These are phyloP conservation scores for Colletotrichum tamarilloi DNA, from an alignment of 2,329 filamentous ascomycete genomes.

Conservation along the genomic window DNA sequence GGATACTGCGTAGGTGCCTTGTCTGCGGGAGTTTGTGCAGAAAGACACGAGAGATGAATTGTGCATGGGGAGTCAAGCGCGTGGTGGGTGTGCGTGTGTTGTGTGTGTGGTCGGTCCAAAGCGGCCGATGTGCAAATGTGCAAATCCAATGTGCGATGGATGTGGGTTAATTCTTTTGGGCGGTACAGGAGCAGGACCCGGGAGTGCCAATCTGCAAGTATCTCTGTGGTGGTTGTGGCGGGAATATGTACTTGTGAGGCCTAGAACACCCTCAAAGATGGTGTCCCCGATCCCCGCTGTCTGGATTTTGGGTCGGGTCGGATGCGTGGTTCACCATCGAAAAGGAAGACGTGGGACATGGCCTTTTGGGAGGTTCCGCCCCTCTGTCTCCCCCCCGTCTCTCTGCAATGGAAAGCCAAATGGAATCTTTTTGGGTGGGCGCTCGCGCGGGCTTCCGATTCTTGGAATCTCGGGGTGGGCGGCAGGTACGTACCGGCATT, in stretches of 20 bases:
- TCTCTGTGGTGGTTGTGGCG: neutral
- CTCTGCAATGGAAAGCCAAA: neutral
- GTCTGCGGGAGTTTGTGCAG: slow-evolving; percentile 5
- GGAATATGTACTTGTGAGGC: slow-evolving; percentile 15
- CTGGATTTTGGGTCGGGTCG: slow-evolving; percentile 34
- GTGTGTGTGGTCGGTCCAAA: slow-evolving; percentile 42
- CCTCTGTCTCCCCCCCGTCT: neutral
- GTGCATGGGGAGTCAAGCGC: slow-evolving; percentile 45
- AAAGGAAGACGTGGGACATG: neutral
- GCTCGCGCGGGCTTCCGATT: slow-evolving; percentile 4
- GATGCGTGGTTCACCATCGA: slow-evolving; percentile 11
- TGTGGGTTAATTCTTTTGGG: slow-evolving; percentile 27
- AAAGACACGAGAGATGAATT: neutral
- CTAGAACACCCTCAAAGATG: slow-evolving; percentile 34
- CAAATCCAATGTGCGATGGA: slow-evolving; percentile 17
- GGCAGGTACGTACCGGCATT: neutral
- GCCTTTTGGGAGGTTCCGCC: neutral
- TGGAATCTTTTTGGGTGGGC: neutral
- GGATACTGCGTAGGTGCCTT: neutral
- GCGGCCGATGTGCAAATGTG: slow-evolving; percentile 1
- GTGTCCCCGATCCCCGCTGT: slow-evolving; percentile 34
- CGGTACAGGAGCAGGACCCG: neutral
- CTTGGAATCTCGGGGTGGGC: slow-evolving; percentile 6
- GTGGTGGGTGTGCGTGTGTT: slow-evolving; percentile 41
- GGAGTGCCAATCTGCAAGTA: neutral